Evolutionary conservation across 2,329 filamentous ascomycete genomes (phyloP).

Genomic region (Botrytis aclada): DNA sequence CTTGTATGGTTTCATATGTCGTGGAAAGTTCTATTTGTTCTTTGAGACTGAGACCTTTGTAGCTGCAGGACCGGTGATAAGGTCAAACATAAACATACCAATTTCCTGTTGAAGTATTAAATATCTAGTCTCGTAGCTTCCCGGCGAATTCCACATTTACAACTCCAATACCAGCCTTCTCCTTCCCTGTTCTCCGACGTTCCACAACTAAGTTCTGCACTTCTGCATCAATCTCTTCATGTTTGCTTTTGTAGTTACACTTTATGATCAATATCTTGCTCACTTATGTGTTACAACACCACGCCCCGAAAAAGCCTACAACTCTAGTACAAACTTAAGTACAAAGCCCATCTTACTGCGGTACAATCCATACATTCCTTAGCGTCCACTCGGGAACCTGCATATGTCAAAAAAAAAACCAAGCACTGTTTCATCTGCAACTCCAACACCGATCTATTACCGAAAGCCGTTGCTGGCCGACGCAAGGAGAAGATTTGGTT

Average conservation of each 20-base stretch:
- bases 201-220: background rate
- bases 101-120: background rate
- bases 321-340: background rate
- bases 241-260: conserved; percentile 10
- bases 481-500: background rate
- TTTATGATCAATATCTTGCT: conserved; percentile 11
- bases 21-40: conserved; percentile 12
- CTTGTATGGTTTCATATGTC: conserved; percentile 14
- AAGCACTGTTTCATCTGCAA: conserved; percentile 12
- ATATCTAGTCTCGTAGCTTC: background rate
- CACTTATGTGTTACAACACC: conserved; percentile 3
- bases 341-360: background rate
- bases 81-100: background rate
- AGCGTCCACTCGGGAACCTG: conserved; percentile 16
- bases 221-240: conserved; percentile 5
- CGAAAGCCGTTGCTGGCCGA: conserved; percentile 19
- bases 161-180: background rate
- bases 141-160: background rate
- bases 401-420: conserved; percentile 18
- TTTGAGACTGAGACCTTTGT: background rate
- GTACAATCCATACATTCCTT: conserved; percentile 12
- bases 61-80: too few relatives aligned
- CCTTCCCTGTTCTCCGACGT: background rate
- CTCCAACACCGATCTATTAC: conserved; percentile 16
- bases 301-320: background rate